Evolutionary conservation across 495 filamentous ascomycete species (phyloP).

Genomic region (Hypoxylon fragiforme): DNA sequence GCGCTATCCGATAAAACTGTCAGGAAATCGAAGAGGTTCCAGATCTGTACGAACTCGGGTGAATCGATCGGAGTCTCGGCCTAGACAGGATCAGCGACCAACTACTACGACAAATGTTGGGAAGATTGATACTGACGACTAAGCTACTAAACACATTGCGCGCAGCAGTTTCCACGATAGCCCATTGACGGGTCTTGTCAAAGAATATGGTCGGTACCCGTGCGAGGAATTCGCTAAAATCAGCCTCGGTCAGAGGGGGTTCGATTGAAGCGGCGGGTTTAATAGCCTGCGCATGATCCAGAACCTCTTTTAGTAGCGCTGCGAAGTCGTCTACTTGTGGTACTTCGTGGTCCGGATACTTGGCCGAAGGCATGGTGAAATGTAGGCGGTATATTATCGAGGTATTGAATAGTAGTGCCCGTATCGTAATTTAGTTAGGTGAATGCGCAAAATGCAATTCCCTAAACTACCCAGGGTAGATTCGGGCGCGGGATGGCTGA

Average conservation of each 20-base stretch:
- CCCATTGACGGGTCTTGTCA: conserved; percentile 55
- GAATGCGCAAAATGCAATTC: background rate
- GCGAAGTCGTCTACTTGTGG: conserved; percentile 60
- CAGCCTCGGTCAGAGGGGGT: conserved; percentile 69
- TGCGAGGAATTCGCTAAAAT: conserved; percentile 55
- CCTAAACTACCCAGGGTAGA: background rate
- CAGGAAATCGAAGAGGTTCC: conserved; percentile 91
- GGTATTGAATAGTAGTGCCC: background rate
- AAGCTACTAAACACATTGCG: conserved; percentile 74
- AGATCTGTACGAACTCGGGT: conserved; percentile 75
- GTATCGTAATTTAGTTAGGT: background rate
- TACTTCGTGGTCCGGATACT: conserved; percentile 50
- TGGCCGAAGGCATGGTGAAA: conserved; percentile 45
- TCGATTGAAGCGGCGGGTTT: conserved; percentile 73
- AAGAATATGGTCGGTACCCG: conserved; percentile 46
- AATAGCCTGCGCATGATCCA: conserved; percentile 63
- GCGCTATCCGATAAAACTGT: conserved; percentile 83
- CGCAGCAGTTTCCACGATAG: conserved; percentile 76
- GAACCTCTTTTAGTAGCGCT: conserved; percentile 60
- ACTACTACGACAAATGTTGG: conserved; percentile 10
- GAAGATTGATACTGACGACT: conserved; percentile 58
- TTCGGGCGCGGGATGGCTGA: background rate
- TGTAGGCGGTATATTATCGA: background rate
- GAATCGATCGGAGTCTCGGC: conserved; percentile 71
- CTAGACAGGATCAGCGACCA: conserved; percentile 48